Evolutionary conservation across 768 basidiomycete species (phyloP).

Genomic region (Russula vinacea): DNA sequence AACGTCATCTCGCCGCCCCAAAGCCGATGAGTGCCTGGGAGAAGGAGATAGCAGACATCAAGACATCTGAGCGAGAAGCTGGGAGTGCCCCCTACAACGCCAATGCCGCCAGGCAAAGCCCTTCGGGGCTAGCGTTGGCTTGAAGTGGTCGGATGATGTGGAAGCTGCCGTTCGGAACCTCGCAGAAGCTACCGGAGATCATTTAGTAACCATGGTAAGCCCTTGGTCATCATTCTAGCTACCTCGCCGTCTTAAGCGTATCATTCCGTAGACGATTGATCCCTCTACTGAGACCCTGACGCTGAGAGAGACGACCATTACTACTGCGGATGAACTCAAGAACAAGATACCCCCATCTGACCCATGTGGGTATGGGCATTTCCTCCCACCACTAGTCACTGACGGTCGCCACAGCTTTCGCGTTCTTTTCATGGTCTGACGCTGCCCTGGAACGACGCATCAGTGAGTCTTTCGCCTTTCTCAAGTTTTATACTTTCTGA

Average conservation of each 20-base stretch:
- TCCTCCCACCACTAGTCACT: constrained; percentile 21
- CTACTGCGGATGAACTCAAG: constrained; percentile 45
- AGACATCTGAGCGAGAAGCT: constrained; percentile 66
- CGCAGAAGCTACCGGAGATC: constrained; percentile 45
- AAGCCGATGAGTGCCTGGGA: constrained; percentile 81
- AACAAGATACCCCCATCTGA: constrained; percentile 52
- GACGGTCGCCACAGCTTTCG: constrained; percentile 43
- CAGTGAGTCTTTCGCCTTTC: constrained; percentile 42
- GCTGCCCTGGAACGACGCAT: constrained; percentile 53
- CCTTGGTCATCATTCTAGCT: background rate
- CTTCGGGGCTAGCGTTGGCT: constrained; percentile 56
- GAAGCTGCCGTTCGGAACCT: constrained; percentile 63
- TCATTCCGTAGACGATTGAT: constrained; percentile 57
- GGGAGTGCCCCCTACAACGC: constrained; percentile 53
- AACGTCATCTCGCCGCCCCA: constrained; percentile 66
- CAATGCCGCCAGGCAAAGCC: constrained; percentile 53
- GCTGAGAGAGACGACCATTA: constrained; percentile 43
- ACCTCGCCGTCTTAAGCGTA: background rate
- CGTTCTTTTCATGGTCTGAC: constrained; percentile 65
- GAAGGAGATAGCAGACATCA: constrained; percentile 74
- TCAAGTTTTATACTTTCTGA: constrained; percentile 12
- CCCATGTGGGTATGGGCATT: constrained; percentile 45
- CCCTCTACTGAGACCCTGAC: constrained; percentile 56
- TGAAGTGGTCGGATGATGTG: constrained; percentile 65
- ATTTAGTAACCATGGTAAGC: constrained; percentile 66